Percentiles rank a stretch among this genome's conserved stretches.
These are phyloP conservation scores for Lachancea quebecensis DNA, from an alignment of 805 yeast genomes.

Conservation along the genomic window DNA sequence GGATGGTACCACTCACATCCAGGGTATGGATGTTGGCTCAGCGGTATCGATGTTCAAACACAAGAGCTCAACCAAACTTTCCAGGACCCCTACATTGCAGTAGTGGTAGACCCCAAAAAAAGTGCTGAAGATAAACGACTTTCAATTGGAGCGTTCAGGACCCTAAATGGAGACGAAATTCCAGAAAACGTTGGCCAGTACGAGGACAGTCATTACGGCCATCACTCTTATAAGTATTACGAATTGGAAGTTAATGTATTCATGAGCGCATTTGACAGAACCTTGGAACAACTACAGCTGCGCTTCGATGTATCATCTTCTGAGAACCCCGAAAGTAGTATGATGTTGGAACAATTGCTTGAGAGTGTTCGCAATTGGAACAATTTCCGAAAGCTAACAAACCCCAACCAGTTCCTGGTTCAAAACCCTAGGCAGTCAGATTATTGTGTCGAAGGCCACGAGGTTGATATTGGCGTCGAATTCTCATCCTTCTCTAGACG, in stretches of 20 bases:
- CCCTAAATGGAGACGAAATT: slow-evolving; percentile 36
- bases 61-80: slow-evolving; percentile 77
- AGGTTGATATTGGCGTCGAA: slow-evolving; percentile 1
- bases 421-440: background rate
- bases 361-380: slow-evolving; percentile 24
- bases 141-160: slow-evolving; percentile 85
- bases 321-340: slow-evolving; percentile 6
- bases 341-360: slow-evolving; percentile 14
- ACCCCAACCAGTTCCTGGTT: slow-evolving; percentile 3
- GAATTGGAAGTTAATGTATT: slow-evolving; percentile 17
- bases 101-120: slow-evolving; percentile 79
- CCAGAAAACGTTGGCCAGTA: slow-evolving; percentile 3
- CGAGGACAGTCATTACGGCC: slow-evolving; percentile 1
- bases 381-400: slow-evolving; percentile 11
- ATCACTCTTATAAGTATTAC: slow-evolving; percentile 13
- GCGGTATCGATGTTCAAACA: slow-evolving; percentile 89
- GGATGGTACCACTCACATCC: slow-evolving; percentile 99
- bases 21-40: slow-evolving; percentile 94
- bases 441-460: background rate
- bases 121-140: slow-evolving; percentile 56
- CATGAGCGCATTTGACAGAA: slow-evolving; percentile 18
- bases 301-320: slow-evolving; percentile 8
- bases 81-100: slow-evolving; percentile 87
- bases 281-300: slow-evolving; percentile 10
- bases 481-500: background rate